These are phyloP conservation scores for Diaporthe australafricana DNA, from an alignment of 2,329 filamentous ascomycete genomes.

Conservation along the genomic window DNA sequence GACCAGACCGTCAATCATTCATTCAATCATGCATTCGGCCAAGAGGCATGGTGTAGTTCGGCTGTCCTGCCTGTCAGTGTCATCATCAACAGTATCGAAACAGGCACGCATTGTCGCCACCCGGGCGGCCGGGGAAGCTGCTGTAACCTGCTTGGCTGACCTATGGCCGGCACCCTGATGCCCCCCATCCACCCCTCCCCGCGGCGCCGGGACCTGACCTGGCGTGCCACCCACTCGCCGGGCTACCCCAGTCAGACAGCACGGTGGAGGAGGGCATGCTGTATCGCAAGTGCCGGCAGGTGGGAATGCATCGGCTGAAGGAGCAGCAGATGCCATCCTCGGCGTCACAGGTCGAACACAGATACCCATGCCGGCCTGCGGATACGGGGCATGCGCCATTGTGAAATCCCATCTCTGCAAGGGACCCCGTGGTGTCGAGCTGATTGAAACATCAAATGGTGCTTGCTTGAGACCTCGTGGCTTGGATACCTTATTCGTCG, in stretches of 20 bases:
- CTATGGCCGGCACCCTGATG: slow-evolving; percentile 1
- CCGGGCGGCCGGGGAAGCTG: slow-evolving; percentile 15
- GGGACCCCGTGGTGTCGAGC: slow-evolving; percentile 13
- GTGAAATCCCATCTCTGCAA: slow-evolving; percentile 24
- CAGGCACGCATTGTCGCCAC: slow-evolving; percentile 5
- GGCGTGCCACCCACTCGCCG: background rate
- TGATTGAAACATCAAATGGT: slow-evolving; percentile 16
- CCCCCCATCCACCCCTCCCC: background rate
- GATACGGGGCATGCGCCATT: slow-evolving; percentile 3
- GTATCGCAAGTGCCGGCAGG: slow-evolving; percentile 26
- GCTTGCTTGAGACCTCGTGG: background rate
- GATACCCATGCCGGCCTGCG: background rate
- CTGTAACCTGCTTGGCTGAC: background rate
- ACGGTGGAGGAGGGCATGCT: background rate
- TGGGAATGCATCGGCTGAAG: background rate
- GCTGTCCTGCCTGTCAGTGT: background rate
- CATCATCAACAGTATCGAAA: background rate
- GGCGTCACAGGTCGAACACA: slow-evolving; percentile 9
- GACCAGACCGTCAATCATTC: background rate
- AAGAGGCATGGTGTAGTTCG: background rate
- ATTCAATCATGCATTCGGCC: background rate
- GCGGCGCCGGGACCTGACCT: slow-evolving; percentile 6
- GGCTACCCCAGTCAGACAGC: background rate
- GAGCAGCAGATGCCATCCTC: background rate
- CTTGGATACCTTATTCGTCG: slow-evolving; percentile 9